Evolutionary conservation across 306 rosid species (phyloP).

Genomic region (Castanopsis chinensis): DNA sequence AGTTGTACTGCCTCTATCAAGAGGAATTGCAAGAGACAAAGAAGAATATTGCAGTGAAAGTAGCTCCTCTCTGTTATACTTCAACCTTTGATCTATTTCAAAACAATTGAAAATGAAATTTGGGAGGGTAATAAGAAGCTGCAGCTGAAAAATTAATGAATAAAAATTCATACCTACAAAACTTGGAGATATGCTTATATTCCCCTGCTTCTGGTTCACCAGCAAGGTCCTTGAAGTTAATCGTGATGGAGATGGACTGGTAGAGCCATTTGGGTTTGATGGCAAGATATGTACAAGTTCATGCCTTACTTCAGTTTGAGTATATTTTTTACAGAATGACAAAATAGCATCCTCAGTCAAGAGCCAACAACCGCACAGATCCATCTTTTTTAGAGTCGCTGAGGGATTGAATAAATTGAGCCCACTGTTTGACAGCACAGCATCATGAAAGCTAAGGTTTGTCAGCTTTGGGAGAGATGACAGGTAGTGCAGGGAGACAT

Average conservation of each 20-base stretch:
- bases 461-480: slow-evolving; percentile 67
- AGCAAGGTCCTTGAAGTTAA: slow-evolving; percentile 36
- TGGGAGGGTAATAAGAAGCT: slow-evolving; percentile 6
- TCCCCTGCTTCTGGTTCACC: slow-evolving; percentile 31
- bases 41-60: slow-evolving; percentile 54
- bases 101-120: slow-evolving; percentile 25
- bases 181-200: slow-evolving; percentile 30
- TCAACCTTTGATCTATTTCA: slow-evolving; percentile 78
- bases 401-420: slow-evolving; percentile 60
- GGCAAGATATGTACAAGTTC: slow-evolving; percentile 45
- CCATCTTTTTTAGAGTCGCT: slow-evolving; percentile 49
- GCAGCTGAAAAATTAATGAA: background rate
- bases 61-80: slow-evolving; percentile 75
- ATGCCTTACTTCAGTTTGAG: slow-evolving; percentile 67
- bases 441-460: slow-evolving; percentile 60
- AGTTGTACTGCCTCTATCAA: background rate
- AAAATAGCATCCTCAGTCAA: slow-evolving; percentile 47
- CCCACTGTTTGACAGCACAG: slow-evolving; percentile 68
- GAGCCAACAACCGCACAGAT: slow-evolving; percentile 93
- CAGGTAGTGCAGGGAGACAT: slow-evolving; percentile 49
- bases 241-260: slow-evolving; percentile 40
- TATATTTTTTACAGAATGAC: slow-evolving; percentile 57
- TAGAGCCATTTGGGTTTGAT: slow-evolving; percentile 27
- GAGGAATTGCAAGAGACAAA: slow-evolving; percentile 6
- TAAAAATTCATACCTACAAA: slow-evolving; percentile 51